Percentiles rank a stretch among this genome's conserved stretches.
phyloP scores from a whole-genome alignment of 2,329 filamentous ascomycete species.

The Cladophialophora exuberans region DNA sequence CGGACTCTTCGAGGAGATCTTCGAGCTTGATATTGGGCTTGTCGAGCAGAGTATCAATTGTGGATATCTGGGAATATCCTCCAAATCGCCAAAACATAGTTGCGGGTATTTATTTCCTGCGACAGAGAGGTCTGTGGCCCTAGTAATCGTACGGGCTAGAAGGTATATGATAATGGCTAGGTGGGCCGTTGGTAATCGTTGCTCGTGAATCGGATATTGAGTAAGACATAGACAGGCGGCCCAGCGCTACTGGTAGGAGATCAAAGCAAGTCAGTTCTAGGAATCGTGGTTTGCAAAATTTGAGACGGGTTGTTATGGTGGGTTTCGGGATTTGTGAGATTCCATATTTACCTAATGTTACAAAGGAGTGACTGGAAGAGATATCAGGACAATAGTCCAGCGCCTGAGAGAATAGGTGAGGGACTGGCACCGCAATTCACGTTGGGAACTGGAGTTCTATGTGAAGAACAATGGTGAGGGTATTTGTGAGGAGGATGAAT shows the following conservation, averaged over 20 bases:
- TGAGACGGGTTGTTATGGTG: background rate
- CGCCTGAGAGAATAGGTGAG: background rate
- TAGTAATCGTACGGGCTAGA: slow-evolving; percentile 23
- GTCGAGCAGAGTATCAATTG: slow-evolving; percentile 95
- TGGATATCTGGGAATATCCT: slow-evolving; percentile 95
- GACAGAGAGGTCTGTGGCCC: slow-evolving; percentile 7
- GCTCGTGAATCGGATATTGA: slow-evolving; percentile 21
- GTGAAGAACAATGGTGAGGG: too few relatives aligned
- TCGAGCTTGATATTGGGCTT: slow-evolving; percentile 93
- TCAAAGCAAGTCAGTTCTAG: slow-evolving; percentile 10
- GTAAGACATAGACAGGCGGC: slow-evolving; percentile 31
- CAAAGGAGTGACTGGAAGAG: slow-evolving; percentile 30
- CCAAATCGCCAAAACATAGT: slow-evolving; percentile 99
- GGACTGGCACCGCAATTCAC: background rate
- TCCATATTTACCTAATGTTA: slow-evolving; percentile 23
- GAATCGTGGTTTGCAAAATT: background rate
- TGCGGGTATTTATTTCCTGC: slow-evolving; percentile 36
- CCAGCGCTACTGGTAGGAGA: slow-evolving; percentile 28
- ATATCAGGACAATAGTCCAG: slow-evolving; percentile 11
- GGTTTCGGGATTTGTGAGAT: background rate
- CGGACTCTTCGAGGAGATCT: slow-evolving; percentile 92
- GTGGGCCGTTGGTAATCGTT: slow-evolving; percentile 26
- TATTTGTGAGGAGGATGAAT: slow-evolving; percentile 5
- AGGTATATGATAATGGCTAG: slow-evolving; percentile 11
- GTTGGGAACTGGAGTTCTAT: too few relatives aligned